Base-by-base conservation (phyloP, 2,329 filamentous ascomycete genomes). In the Emericellopsis atlantica region DNA sequence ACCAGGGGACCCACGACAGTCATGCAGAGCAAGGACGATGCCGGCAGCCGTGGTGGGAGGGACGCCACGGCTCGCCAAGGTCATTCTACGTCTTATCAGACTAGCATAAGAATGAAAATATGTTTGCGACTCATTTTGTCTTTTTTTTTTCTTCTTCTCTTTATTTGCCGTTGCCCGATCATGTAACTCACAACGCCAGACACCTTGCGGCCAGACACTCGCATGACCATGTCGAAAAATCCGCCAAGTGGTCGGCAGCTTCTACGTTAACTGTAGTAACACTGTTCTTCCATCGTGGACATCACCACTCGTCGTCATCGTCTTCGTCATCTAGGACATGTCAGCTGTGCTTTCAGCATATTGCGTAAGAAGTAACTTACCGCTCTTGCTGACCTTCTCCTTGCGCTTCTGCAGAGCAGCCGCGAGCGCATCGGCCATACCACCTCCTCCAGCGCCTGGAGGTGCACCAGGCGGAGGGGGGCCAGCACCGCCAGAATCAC, bases 351-450 rank as follows among this genome's bases (percentile, higher is more conserved):
- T 42, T 3, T 26, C 37, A 33, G 37, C 18, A 34, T 16, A 35
- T 43, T 23, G 29, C 26, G 24, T 16, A 37, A 31, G 4, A 18
- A 36, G 36, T n/a, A 40, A 81, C 85, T 78, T 77, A 95, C 90
- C 90, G 70, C 86, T 94, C 59, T 85, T 82, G 64, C 85, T 86
- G 58, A 95, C 90, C 70, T 94, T 95, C 61, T 87, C 79, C 69
- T 95, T 95, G 60, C 90, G 74, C 65, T 85, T 84, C 55, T 81
- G 77, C 51, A 89, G 62, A 43, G 82, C 84, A 45, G 78, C 81
- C 44, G 85, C 85, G 51, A 95, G 65, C 37, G 87, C 89, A 64
- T 83, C 86, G 18, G 87, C 86, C 72, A 95, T 76, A 31, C 77
- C 80, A 42, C 79, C 76, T 10, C 75, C 72, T 15, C 68, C 71